phyloP scores from a whole-genome alignment of 495 filamentous ascomycete genomes.

The Penicillium ucsense region DNA sequence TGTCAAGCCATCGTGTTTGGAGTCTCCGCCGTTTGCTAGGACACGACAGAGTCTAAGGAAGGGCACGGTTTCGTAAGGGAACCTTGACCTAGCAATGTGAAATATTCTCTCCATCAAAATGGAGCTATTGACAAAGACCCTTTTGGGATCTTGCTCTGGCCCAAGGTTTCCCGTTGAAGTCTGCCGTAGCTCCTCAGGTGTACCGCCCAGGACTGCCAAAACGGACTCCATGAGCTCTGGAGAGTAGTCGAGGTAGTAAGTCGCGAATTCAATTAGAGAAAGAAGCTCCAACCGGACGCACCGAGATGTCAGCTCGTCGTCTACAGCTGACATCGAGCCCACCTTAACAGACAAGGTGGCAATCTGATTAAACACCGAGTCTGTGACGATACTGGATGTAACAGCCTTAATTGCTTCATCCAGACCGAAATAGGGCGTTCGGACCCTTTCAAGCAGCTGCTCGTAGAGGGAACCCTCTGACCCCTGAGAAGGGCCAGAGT shows the following conservation, averaged over 20 bases:
- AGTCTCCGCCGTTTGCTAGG: conserved; percentile 28
- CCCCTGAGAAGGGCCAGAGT: conserved; percentile 14
- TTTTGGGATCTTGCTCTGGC: conserved; percentile 37
- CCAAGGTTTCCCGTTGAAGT: conserved; percentile 22
- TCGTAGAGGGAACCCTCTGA: conserved; percentile 39
- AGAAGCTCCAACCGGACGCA: conserved; percentile 51
- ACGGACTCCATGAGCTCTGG: conserved; percentile 53
- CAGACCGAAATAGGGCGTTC: conserved; percentile 22
- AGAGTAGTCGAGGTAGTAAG: conserved; percentile 52
- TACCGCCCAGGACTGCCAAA: conserved; percentile 46
- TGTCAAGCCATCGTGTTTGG: conserved; percentile 41
- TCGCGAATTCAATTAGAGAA: conserved; percentile 51
- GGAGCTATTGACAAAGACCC: conserved; percentile 44
- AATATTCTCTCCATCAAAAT: conserved; percentile 48
- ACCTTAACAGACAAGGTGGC: conserved; percentile 41
- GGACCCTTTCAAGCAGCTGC: conserved; percentile 40
- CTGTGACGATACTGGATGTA: conserved; percentile 43
- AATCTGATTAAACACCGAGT: conserved; percentile 54
- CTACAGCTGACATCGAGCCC: conserved; percentile 28
- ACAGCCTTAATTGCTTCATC: conserved; percentile 40
- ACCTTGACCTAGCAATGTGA: conserved; percentile 56
- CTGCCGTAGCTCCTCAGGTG: conserved; percentile 17
- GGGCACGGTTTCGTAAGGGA: conserved; percentile 79
- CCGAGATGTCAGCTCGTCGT: conserved; percentile 26
- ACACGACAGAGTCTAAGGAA: conserved; percentile 59